These are phyloP conservation scores for Gamarada debralockiae DNA, from an alignment of 495 filamentous ascomycete genomes.

Conservation along the genomic window DNA sequence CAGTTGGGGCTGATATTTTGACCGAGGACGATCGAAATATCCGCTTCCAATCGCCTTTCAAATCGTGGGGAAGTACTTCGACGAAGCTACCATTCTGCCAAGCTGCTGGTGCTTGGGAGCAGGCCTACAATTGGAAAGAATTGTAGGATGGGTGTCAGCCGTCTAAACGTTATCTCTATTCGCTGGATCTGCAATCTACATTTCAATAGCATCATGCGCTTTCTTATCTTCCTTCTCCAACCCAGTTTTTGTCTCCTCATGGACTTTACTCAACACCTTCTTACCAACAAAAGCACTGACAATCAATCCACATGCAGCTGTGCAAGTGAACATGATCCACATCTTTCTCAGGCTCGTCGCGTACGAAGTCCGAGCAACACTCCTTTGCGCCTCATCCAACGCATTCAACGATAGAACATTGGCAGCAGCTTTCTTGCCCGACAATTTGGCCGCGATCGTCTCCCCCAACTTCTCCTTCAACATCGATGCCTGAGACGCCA, in stretches of 20 bases:
- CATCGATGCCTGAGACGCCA: neutral
- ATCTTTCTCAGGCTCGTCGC: neutral
- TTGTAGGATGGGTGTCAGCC: too few relatives aligned
- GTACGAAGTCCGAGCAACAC: neutral
- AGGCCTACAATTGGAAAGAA: too few relatives aligned
- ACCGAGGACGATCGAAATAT: too few relatives aligned
- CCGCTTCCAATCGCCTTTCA: too few relatives aligned
- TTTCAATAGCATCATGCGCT: too few relatives aligned
- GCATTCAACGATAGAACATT: neutral
- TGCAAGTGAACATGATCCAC: neutral
- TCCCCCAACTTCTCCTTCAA: neutral
- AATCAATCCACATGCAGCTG: neutral
- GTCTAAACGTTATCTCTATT: too few relatives aligned
- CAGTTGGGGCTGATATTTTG: too few relatives aligned
- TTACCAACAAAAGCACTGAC: neutral
- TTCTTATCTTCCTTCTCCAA: neutral
- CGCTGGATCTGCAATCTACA: too few relatives aligned
- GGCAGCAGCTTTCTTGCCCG: neutral
- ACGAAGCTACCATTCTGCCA: too few relatives aligned
- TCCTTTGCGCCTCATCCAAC: neutral
- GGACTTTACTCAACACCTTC: neutral
- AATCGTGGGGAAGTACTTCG: slow-evolving; percentile 4
- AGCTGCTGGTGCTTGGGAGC: too few relatives aligned
- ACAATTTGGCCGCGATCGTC: neutral
- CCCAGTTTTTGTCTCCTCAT: neutral